Base-by-base conservation (phyloP, 768 basidiomycete genomes). In the Fistulinella prunicolor region DNA sequence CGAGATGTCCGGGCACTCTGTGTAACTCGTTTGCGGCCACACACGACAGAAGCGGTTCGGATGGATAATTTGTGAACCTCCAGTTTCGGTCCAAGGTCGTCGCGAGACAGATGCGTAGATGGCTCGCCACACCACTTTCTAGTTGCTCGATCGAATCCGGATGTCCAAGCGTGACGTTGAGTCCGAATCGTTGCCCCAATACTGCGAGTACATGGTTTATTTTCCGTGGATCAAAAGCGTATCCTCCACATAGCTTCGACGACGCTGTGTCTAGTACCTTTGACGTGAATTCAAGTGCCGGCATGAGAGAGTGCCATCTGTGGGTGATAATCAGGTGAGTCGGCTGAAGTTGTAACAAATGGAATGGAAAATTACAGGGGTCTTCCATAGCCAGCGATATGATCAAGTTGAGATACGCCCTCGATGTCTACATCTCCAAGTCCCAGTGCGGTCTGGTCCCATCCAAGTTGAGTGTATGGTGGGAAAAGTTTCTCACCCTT, bases 371-470 rank as follows among this genome's bases (percentile, higher is more conserved):
- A 13, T 34, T 45, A 38, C 44, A 45, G 24, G 9, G 36, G 36
- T 20, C 26, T 38, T 38, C 37, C 44, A 9, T 46, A 49, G 5
- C 44, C 26, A 10, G 16, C 19, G 12, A 56, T 48, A 32, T 42
- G 54, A 12, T 10, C 2, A 1, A 52, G 2, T 9, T 20, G 20
- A 16, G 54, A 37, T 5, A 48, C 19, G 17, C 52, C 16, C 7
- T 56, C 43, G 5, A 39, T 6, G 10, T 24, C n/a, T 7, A 46
- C n/a, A 7, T 39, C 26, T 16, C 17, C 35, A 0, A 50, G 35
- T 1, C 6, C 9, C n/a, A 2, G 2, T 1, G 58, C 54, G n/a
- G 8, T 7, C 5, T 56, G 58, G n/a, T 60, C 58, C 58, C 58
- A 59, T 23, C 54, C 54, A 0, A 59, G 38, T n/a, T 38, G 44